Conservation (phyloP, 345 rosid genomes). For the Aquilaria malaccensis region DNA sequence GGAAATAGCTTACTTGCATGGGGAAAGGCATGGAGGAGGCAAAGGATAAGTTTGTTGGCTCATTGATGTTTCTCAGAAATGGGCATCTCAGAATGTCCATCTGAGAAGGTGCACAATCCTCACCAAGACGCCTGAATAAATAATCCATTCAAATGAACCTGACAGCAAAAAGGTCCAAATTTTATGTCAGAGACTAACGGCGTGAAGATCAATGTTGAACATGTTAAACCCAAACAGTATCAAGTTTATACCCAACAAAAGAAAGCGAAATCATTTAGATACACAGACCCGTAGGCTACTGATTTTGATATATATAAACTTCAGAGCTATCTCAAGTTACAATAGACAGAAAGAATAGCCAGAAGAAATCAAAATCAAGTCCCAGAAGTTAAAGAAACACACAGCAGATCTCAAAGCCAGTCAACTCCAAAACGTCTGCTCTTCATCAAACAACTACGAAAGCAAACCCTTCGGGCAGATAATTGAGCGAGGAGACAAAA, state of each 20-base stretch:
- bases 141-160: slow-evolving; percentile 40
- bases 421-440: too few relatives aligned
- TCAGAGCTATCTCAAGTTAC: too few relatives aligned
- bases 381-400: too few relatives aligned
- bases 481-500: too few relatives aligned
- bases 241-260: slow-evolving; percentile 1
- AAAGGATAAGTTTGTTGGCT: slow-evolving; percentile 86
- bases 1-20: slow-evolving; percentile 57
- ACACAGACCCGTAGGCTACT: background rate
- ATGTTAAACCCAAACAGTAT: background rate
- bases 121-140: slow-evolving; percentile 44
- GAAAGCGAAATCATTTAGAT: background rate
- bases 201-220: background rate
- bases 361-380: too few relatives aligned
- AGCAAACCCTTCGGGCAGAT: too few relatives aligned
- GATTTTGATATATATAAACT: too few relatives aligned
- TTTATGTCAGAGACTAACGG: background rate
- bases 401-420: too few relatives aligned
- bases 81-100: slow-evolving; percentile 69
- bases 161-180: slow-evolving; percentile 14
- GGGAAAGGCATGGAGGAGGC: slow-evolving; percentile 57
- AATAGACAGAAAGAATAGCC: too few relatives aligned
- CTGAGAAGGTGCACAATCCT: slow-evolving; percentile 43
- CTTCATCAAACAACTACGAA: too few relatives aligned
- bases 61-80: slow-evolving; percentile 91